phyloP scores from a whole-genome alignment of 768 basidiomycete species.

The Cyclocybe cylindracea region DNA sequence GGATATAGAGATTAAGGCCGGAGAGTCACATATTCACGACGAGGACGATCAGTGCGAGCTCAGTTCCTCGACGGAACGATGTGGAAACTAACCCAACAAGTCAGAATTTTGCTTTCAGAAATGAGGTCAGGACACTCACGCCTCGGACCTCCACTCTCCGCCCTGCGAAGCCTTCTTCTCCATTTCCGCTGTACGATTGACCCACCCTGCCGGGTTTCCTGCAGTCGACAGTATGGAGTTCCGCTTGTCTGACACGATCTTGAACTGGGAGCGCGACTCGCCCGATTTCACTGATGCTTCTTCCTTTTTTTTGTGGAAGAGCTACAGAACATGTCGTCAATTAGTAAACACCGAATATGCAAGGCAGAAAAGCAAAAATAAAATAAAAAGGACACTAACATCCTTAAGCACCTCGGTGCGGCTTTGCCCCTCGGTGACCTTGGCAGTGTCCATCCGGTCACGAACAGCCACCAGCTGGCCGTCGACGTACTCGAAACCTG shows the following conservation, averaged over 20 bases:
- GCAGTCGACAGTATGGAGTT: constrained; percentile 64
- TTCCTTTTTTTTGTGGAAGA: constrained; percentile 39
- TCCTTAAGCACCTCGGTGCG: constrained; percentile 57
- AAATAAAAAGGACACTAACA: constrained; percentile 32
- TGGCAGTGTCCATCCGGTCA: constrained; percentile 71
- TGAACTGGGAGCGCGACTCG: constrained; percentile 62
- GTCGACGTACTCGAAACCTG: constrained; percentile 86
- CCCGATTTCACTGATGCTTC: constrained; percentile 26
- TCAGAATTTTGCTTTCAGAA: not conserved
- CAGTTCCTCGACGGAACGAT: not conserved
- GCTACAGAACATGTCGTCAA: not conserved
- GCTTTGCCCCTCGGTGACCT: constrained; percentile 33
- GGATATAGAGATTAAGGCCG: not conserved
- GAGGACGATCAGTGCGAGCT: no score
- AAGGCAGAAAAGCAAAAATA: not conserved
- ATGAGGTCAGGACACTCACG: constrained; percentile 25
- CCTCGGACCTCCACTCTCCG: constrained; percentile 44
- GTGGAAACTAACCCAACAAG: not conserved
- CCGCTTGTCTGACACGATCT: constrained; percentile 73
- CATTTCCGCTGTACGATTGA: constrained; percentile 55
- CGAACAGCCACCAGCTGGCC: constrained; percentile 87
- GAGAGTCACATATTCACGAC: no score
- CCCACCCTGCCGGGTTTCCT: constrained; percentile 74
- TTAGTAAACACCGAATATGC: no score
- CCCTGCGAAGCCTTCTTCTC: constrained; percentile 30